Evolutionary conservation across 2,329 filamentous ascomycete genomes (phyloP), one percentile per base, ranked within the genome.

Genomic region (Fusarium camptoceras): DNA sequence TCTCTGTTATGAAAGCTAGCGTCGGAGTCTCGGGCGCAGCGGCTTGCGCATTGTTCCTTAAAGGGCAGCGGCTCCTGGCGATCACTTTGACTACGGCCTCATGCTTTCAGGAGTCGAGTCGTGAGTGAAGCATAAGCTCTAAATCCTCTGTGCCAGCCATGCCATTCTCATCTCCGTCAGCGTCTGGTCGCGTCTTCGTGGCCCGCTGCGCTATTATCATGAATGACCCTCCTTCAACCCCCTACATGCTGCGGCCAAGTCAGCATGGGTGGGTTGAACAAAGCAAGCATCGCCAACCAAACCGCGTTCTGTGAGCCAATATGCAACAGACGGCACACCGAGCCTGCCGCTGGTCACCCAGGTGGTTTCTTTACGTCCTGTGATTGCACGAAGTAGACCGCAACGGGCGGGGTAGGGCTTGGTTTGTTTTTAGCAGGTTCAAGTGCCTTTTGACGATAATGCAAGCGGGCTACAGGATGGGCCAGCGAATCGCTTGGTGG

Each of bases 311-410:
- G 66, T 67, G 62, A 67, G 64, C 72, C 56, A 31, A 53, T 59
- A 73, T 75, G 73, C 73, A 71, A 65, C 72, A 59, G 56, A 58
- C 63, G 63, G 73, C 73, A 75, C 73, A 75, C 73, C 73, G 73
- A 74, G 64, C 61, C 60, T 72, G 70, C 60, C 57, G 59, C 63
- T 53, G 41, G 49, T 71, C 65, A 59, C 68, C 56, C 68, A 55
- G 58, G 48, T 53, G 68, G 55, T 59, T 44, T 42, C 42, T 55
- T 44, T 59, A 55, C 28, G 55, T 39, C 54, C 59, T 56, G 59
- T 75, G 73, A 75, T 75, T 74, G 73, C 71, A 50, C 50, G 41
- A 46, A 46, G 37, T 22, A 64, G 49, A 58, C 66, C 57, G 51
- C 46, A 47, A 55, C 16, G 57, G 60, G 60, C 51, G 68, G 66